Evolutionary conservation across 2,329 filamentous ascomycete species (phyloP), one percentile per base, ranked within the genome.

Genomic region (Fusarium algeriense): DNA sequence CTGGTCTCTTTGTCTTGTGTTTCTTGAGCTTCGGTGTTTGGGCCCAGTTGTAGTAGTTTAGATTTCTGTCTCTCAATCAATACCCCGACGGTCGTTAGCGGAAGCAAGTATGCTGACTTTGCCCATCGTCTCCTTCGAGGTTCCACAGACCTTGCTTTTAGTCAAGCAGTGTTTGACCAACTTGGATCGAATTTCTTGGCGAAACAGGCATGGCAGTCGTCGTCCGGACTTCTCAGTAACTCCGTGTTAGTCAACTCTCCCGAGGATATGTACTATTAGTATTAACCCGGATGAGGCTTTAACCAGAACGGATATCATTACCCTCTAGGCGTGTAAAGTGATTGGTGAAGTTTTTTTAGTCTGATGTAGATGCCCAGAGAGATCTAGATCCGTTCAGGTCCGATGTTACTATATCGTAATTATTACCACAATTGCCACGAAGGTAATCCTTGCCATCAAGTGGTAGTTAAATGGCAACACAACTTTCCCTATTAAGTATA

Each of bases 81-180:
- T 69, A 53, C 52, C 64, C 68, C 26, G 20, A 62, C 61, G 32
- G 28, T 62, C 60, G n/a, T 58, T 66, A 43, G 53, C 48, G 54
- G 53, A 60, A 58, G n/a, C 6, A 44, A 30, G 3, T 13, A 19
- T 34, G 17, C 41, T 14, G 20, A 15, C n/a, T 14, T 15, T 28
- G 9, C 10, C 30, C 13, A 35, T 17, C 17, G 14, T 28, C 15
- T 40, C 19, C 5, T 26, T 26, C 7, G 23, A 11, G 15, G 23
- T 37, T 17, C 23, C 15, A 60, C 19, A 15, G 26, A 35, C 52
- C n/a, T 37, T 20, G 23, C 28, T 55, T 14, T n/a, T 60, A n/a
- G 23, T 40, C 26, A 20, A 17, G 28, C n/a, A 32, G 28, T 23
- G n/a, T 58, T 32, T 58, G 15, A 35, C 32, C 23, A 52, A n/a